Percentiles rank a stretch among this genome's conserved stretches.
phyloP scores from a whole-genome alignment of 768 basidiomycete species.

The Steccherinum ochraceum region DNA sequence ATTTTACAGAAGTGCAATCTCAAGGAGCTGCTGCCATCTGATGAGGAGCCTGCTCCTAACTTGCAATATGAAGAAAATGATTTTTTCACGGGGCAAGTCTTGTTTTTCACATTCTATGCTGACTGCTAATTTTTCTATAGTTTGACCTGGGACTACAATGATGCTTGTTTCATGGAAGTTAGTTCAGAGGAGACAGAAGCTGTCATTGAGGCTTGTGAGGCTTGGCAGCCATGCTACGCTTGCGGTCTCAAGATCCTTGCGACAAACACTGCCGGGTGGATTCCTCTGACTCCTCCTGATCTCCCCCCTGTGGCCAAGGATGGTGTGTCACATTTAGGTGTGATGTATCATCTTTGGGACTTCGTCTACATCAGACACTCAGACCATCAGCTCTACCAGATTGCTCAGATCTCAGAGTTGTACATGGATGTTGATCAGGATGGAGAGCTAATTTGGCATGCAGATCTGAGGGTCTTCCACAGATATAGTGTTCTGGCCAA shows the following conservation, averaged over 20 bases:
- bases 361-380: constrained; percentile 49
- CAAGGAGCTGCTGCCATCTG: constrained; percentile 31
- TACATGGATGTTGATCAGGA: constrained; percentile 7
- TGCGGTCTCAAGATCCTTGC: constrained; percentile 34
- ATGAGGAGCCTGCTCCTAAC: constrained; percentile 44
- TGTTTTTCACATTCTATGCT: not conserved
- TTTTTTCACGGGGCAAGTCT: constrained; percentile 52
- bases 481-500: constrained; percentile 35
- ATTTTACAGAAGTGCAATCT: constrained; percentile 58
- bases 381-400: constrained; percentile 31
- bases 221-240: constrained; percentile 39
- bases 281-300: too few species aligned
- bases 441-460: constrained; percentile 17
- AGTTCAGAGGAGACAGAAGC: constrained; percentile 27
- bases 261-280: constrained; percentile 18
- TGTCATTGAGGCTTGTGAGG: constrained; percentile 24
- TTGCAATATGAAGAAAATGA: constrained; percentile 31
- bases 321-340: constrained; percentile 35
- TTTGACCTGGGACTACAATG: constrained; percentile 43
- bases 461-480: constrained; percentile 34
- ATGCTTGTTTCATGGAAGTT: constrained; percentile 40
- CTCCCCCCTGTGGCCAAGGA: too few species aligned
- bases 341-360: constrained; percentile 50
- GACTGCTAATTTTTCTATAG: constrained; percentile 25
- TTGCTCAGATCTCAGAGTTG: constrained; percentile 51